Evolutionary conservation across 169 alveolate species (phyloP).

Genomic region (Plasmodium fragile): DNA sequence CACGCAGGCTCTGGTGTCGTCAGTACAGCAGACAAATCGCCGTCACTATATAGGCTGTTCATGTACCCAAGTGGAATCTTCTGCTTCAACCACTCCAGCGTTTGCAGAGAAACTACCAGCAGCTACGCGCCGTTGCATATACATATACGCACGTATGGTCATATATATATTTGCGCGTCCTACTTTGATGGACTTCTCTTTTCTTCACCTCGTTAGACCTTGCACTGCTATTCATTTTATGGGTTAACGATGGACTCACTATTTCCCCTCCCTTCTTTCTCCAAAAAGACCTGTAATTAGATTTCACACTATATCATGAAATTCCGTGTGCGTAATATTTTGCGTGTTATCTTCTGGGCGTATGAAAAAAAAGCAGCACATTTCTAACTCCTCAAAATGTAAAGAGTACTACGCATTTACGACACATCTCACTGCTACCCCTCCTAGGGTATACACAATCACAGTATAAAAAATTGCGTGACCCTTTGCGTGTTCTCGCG

Average conservation of each 20-base stretch:
- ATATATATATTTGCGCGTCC: background rate
- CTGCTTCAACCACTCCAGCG: background rate
- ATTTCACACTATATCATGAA: background rate
- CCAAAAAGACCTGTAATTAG: background rate
- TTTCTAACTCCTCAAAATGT: background rate
- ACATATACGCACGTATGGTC: background rate
- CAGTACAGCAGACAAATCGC: background rate
- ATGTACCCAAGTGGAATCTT: background rate
- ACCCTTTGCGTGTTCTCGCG: background rate
- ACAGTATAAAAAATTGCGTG: background rate
- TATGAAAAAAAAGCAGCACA: background rate
- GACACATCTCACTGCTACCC: background rate
- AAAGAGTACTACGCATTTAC: background rate
- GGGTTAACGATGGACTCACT: background rate
- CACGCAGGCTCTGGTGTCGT: background rate
- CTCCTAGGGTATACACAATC: background rate
- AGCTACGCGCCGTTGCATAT: background rate
- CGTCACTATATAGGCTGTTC: background rate
- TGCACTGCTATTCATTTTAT: background rate
- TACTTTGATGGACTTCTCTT: background rate
- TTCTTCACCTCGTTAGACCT: background rate
- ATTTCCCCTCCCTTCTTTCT: background rate
- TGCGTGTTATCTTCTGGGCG: background rate
- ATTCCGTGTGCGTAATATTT: background rate
- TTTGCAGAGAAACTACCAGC: background rate